phyloP scores from a whole-genome alignment of 2,329 filamentous ascomycete genomes.

The Phaeomoniella chlamydospora region DNA sequence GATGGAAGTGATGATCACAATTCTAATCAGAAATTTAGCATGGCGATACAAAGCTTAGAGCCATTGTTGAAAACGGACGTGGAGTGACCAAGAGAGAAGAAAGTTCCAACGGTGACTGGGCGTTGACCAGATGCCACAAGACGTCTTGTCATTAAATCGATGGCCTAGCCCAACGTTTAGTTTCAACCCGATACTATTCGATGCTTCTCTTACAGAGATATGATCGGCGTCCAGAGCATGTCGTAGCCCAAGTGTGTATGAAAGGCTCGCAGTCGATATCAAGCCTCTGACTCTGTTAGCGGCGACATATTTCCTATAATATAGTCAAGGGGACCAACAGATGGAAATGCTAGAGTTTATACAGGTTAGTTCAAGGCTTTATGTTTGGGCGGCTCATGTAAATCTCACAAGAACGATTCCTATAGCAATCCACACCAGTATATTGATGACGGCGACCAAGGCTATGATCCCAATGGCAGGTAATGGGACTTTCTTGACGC shows the following conservation, averaged over 20 bases:
- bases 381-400: conserved; percentile 1
- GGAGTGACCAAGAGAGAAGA: conserved; percentile 85
- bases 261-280: conserved; percentile 59
- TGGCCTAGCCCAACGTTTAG: conserved; percentile 44
- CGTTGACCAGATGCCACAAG: conserved; percentile 73
- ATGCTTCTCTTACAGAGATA: conserved; percentile 37
- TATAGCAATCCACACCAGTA: conserved; percentile 42
- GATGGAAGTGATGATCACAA: conserved; percentile 79
- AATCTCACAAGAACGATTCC: conserved; percentile 39
- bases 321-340: conserved; percentile 16
- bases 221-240: conserved; percentile 98
- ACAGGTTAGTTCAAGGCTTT: conserved; percentile 5
- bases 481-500: conserved; percentile 40
- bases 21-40: conserved; percentile 21
- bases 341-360: conserved; percentile 16
- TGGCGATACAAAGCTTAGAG: too few species aligned
- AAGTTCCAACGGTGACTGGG: conserved; percentile 85
- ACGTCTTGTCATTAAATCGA: conserved; percentile 86
- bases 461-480: conserved; percentile 42
- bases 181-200: neutral
- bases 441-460: conserved; percentile 37
- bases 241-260: conserved; percentile 77
- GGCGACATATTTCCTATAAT: too few species aligned
- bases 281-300: neutral
- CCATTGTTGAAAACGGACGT: too few species aligned